Evolutionary conservation across 2,329 filamentous ascomycete genomes (phyloP).

Genomic region (Teratosphaeria pseudoeucalypti): DNA sequence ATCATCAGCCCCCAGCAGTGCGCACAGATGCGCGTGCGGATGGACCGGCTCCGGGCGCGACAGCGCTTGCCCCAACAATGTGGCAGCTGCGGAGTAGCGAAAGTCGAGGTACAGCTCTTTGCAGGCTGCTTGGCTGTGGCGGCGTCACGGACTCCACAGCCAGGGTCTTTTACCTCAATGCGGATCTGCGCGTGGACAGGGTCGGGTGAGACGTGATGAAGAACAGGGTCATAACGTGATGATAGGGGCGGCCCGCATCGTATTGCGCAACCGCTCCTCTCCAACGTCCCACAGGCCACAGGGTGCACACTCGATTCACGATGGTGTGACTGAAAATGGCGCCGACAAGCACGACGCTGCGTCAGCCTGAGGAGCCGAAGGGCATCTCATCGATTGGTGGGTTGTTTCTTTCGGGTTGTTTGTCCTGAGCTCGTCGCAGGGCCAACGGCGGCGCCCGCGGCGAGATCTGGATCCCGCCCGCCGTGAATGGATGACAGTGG

Average conservation of each 20-base stretch:
- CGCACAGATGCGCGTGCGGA: background rate
- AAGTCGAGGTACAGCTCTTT: background rate
- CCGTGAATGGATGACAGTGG: background rate
- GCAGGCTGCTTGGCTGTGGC: background rate
- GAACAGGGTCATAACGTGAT: background rate
- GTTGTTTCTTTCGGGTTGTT: background rate
- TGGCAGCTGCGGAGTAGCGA: background rate
- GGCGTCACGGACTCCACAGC: background rate
- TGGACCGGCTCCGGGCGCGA: background rate
- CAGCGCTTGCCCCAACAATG: background rate
- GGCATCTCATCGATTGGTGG: background rate
- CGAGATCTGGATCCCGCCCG: background rate
- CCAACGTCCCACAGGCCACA: background rate
- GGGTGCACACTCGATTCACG: background rate
- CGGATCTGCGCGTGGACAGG: background rate
- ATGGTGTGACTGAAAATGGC: background rate
- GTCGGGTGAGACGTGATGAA: background rate
- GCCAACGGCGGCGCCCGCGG: background rate
- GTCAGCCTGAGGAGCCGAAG: background rate
- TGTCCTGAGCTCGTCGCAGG: background rate
- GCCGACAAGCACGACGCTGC: background rate
- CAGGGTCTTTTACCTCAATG: background rate
- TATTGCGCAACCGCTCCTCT: background rate
- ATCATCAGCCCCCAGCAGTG: background rate
- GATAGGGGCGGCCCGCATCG: background rate